These are phyloP conservation scores for Pouteria campechiana DNA, from an alignment of 179 eudicot species.

Conservation along the genomic window DNA sequence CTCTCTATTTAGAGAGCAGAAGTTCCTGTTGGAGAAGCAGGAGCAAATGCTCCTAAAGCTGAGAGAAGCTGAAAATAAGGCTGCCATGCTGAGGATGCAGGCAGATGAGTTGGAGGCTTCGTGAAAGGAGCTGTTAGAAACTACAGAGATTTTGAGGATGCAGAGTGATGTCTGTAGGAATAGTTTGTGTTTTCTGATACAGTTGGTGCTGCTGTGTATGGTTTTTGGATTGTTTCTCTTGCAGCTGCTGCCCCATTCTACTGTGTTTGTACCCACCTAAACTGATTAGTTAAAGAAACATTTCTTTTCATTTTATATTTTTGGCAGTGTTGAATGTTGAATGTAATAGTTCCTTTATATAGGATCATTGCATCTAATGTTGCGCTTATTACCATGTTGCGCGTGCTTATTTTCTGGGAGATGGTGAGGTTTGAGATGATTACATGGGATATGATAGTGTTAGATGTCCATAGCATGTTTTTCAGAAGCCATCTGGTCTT, in stretches of 20 bases:
- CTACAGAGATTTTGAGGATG: conserved; percentile 29
- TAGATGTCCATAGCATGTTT: too few relatives aligned
- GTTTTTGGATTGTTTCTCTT: conserved; percentile 20
- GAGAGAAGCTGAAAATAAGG: conserved; percentile 23
- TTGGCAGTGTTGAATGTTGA: too few relatives aligned
- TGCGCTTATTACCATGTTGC: too few relatives aligned
- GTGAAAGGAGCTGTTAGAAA: conserved; percentile 8
- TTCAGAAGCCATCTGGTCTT: too few relatives aligned
- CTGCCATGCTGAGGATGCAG: conserved; percentile 14
- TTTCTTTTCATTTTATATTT: too few relatives aligned
- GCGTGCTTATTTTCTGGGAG: too few relatives aligned
- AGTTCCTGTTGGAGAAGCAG: conserved; percentile 11
- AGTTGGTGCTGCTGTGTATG: conserved; percentile 35
- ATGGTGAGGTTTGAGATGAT: too few relatives aligned
- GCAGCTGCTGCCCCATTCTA: conserved; percentile 25
- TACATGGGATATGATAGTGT: too few relatives aligned
- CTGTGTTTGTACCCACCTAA: conserved; percentile 59
- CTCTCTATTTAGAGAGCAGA: conserved; percentile 27
- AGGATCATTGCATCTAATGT: too few relatives aligned
- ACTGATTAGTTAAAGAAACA: too few relatives aligned
- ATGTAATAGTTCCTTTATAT: too few relatives aligned
- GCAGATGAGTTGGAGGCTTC: conserved; percentile 23
- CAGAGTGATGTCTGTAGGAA: conserved; percentile 27
- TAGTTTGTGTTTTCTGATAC: conserved; percentile 27
- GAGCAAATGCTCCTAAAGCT: conserved; percentile 11